Conservation (phyloP, 495 filamentous ascomycete genomes). For the Hypoxylon fragiforme region DNA sequence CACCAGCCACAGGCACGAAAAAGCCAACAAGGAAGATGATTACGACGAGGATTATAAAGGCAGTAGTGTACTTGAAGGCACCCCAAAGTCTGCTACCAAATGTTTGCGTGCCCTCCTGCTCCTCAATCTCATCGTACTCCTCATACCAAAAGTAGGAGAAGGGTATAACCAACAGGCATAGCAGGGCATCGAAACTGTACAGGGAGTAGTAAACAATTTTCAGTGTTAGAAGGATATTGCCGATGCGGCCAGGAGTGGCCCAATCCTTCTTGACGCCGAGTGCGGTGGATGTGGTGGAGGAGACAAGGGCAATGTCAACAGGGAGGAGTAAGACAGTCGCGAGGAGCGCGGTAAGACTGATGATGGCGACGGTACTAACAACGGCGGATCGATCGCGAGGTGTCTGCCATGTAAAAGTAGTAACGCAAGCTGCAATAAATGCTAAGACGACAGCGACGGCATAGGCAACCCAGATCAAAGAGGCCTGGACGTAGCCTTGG, state of each 20-base stretch:
- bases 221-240: constrained; percentile 74
- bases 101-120: constrained; percentile 74
- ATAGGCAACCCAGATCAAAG: constrained; percentile 91
- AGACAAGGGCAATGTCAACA: constrained; percentile 93
- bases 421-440: constrained; percentile 72
- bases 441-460: constrained; percentile 74
- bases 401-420: constrained; percentile 84
- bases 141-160: constrained; percentile 99
- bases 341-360: constrained; percentile 82
- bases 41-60: constrained; percentile 75
- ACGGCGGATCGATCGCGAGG: constrained; percentile 80
- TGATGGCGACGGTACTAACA: constrained; percentile 79
- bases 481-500: constrained; percentile 69
- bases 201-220: constrained; percentile 90
- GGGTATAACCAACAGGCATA: constrained; percentile 88
- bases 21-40: constrained; percentile 90
- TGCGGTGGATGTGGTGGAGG: constrained; percentile 75
- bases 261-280: constrained; percentile 89
- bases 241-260: constrained; percentile 79
- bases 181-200: constrained; percentile 87
- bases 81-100: constrained; percentile 70
- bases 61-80: constrained; percentile 87
- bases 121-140: constrained; percentile 86
- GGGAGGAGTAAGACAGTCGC: constrained; percentile 91
- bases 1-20: constrained; percentile 77